Conservation (phyloP, 805 yeast species). For the Isabelozyma heimii region DNA sequence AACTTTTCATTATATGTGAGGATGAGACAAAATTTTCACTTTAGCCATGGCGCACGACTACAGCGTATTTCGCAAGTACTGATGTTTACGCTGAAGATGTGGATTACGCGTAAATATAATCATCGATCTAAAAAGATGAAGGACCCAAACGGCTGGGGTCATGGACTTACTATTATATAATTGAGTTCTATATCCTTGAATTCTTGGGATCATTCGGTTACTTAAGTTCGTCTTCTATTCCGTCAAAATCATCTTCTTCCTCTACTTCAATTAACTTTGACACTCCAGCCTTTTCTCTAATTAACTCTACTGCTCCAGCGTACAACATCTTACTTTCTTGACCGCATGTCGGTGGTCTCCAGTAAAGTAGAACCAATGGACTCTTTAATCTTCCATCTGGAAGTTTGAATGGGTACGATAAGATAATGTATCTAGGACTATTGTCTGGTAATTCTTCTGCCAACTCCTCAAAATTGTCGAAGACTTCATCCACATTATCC, state of each 20-base stretch:
- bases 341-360: slow-evolving; percentile 84
- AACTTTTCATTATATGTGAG: not conserved
- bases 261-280: slow-evolving; percentile 56
- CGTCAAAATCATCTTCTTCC: slow-evolving; percentile 71
- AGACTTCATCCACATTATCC: slow-evolving; percentile 46
- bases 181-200: not conserved
- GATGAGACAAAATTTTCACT: not conserved
- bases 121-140: too few relatives aligned
- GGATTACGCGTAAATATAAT: too few relatives aligned
- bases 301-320: slow-evolving; percentile 84
- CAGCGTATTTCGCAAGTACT: not conserved
- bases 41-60: not conserved
- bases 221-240: slow-evolving; percentile 37
- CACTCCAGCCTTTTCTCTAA: slow-evolving; percentile 80
- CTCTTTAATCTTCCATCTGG: slow-evolving; percentile 70
- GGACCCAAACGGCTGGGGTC: too few relatives aligned
- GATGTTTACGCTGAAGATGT: not conserved
- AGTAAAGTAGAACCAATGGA: slow-evolving; percentile 80
- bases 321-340: slow-evolving; percentile 82
- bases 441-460: slow-evolving; percentile 79
- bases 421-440: slow-evolving; percentile 69
- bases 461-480: slow-evolving; percentile 57
- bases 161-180: too few relatives aligned
- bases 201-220: not conserved
- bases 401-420: slow-evolving; percentile 71